Evolutionary conservation across 805 yeast genomes (phyloP), one percentile per base, ranked within the genome.

Genomic region (Teunomyces tritomae): DNA sequence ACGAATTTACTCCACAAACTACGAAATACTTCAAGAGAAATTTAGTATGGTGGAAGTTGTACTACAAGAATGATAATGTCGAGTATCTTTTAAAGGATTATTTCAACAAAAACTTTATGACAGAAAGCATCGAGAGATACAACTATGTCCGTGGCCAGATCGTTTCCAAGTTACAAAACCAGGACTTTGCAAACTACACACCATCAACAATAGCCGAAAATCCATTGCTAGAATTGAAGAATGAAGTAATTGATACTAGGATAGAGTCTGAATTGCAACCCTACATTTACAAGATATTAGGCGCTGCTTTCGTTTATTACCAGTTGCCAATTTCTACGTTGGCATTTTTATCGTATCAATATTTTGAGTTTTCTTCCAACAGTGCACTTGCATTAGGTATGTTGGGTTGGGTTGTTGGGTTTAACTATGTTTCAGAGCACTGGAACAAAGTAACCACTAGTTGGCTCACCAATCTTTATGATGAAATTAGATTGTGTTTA

Each of bases 1-100:
- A 57, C 28, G 52, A 53, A 3, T 63, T 73, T 37, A 58, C 63
- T 11, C 76, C 77, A 0, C 48, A 57, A 5, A 64, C 73, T 1
- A 52, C 50, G 13, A 50, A 46, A 1, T 70, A 64, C 43, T 70
- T 73, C 60, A 49, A 46, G 20, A 57, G 54, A 14, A 62, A 57
- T 13, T 61, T 73, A 43, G 53, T 55, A 13, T 73, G 77, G 77
- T 73, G 75, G 73, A 71, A 59, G 51, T 54, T 73, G n/a, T 73
- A 73, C 52, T 58, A 57, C 47, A 63, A 62, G 41, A 73, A 73
- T 49, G 78, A 73, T 44, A 72, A 73, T 51, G 71, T 73, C 17
- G 76, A 71, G 54, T 73, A 73, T 48, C 67, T 64, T 33, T 51
- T 73, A 39, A 73, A 73, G 48, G 78, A 73, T 47, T 70, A 49